A percentile compares a stretch with the other conserved stretches of the same genome.
Conservation (phyloP, 2,329 filamentous ascomycete species). For the Davidsoniella virescens region DNA sequence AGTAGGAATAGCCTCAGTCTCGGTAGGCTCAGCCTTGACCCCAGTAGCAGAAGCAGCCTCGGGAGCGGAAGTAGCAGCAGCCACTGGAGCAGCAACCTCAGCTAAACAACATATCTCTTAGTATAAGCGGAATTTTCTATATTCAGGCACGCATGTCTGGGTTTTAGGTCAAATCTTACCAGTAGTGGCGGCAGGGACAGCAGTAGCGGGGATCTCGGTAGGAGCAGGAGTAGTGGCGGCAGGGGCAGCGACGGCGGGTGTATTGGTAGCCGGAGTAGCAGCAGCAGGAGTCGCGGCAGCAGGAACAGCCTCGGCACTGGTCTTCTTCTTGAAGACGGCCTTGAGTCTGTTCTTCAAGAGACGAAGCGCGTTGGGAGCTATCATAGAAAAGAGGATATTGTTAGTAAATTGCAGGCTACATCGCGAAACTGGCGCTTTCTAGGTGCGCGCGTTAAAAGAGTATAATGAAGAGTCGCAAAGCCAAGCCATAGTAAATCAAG, state of each 20-base stretch:
- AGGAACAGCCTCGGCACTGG: constrained; percentile 14
- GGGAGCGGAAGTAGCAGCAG: constrained; percentile 17
- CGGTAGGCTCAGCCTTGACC: constrained; percentile 18
- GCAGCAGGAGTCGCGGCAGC: not conserved
- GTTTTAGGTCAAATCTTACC: not conserved
- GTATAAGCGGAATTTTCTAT: not conserved
- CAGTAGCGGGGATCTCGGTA: not conserved
- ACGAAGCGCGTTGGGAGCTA: constrained; percentile 34
- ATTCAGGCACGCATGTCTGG: not conserved
- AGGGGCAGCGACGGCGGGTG: not conserved
- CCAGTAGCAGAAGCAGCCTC: constrained; percentile 17
- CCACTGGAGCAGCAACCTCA: not conserved
- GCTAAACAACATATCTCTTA: not conserved
- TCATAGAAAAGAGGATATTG: not conserved
- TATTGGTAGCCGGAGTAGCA: not conserved
- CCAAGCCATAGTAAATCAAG: not conserved
- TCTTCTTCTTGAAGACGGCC: constrained; percentile 34
- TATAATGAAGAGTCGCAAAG: not conserved
- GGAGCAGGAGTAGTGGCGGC: not conserved
- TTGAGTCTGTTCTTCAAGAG: constrained; percentile 41
- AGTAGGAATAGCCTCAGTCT: constrained; percentile 14
- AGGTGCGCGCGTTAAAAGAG: not conserved
- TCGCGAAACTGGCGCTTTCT: not conserved
- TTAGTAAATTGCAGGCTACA: not conserved
- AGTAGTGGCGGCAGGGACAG: not conserved